Evolutionary conservation across 768 basidiomycete genomes (phyloP), one percentile per base, ranked within the genome.

Genomic region (Naganishia friedmannii): DNA sequence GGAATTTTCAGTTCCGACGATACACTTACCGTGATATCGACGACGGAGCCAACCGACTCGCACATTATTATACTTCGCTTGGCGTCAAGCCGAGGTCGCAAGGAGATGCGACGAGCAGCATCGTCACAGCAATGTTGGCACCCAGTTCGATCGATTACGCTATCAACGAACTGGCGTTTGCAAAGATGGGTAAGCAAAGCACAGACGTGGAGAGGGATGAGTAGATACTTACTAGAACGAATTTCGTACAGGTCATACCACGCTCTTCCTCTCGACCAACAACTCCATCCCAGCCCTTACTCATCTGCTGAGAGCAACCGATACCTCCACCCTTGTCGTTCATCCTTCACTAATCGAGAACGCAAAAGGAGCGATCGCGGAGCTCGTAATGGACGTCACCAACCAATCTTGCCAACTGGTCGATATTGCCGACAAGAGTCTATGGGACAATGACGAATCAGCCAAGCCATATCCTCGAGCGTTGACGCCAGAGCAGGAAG

Each of bases 401-500:
- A 29, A 63, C n/a, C 39, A 42, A 9, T 10, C 60, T 7, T 63
- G 60, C 17, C 65, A 66, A 42, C 6, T 66, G 21, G 31, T 66
- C n/a, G 32, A 54, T 10, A 66, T 66, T 19, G 65, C 65, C 32
- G 29, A 66, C 15, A 66, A 66, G 51, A 17, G 5, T 4, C 8
- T 34, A 10, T 53, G 65, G 65, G 48, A 66, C 29, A 53, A 53
- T n/a, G 31, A 66, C 2, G 48, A 70, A 45, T 32, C 32, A 1
- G 42, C 53, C 53, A 65, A 65, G 42, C 23, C 55, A 26, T 56
- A 54, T 10, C 53, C 75, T 8, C 54, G 76, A 29, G 71, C 76
- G 13, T 70, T 83, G 39, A 77, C 76, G 0, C 79, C 81, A 12
- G 78, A 81, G 39, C 76, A 83, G 54, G 83, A 84, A 70, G 60